phyloP scores from a whole-genome alignment of 176 grass and related monocot species.

The Phoenix roebelenii region DNA sequence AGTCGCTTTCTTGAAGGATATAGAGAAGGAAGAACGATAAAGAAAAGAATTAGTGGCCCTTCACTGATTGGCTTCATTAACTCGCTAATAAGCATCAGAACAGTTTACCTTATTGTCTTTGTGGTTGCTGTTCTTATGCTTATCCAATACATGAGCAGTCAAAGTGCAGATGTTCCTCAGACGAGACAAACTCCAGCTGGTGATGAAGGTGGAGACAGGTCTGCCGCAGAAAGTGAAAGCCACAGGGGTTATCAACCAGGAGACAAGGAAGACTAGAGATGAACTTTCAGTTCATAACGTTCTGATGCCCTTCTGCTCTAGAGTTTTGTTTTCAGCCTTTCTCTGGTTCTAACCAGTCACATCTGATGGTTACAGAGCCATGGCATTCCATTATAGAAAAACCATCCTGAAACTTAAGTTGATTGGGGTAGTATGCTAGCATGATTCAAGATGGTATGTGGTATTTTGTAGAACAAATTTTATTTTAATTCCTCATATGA shows the following conservation, averaged over 20 bases:
- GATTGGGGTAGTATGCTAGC: no score
- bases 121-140: slow-evolving; percentile 56
- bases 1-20: slow-evolving; percentile 88
- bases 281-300: no score
- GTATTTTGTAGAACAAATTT: no score
- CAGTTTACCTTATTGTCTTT: slow-evolving; percentile 65
- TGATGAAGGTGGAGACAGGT: neutral
- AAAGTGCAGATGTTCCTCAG: slow-evolving; percentile 39
- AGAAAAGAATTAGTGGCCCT: slow-evolving; percentile 72
- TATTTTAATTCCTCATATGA: no score
- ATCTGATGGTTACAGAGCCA: no score
- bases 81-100: slow-evolving; percentile 62
- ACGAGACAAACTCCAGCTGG: neutral
- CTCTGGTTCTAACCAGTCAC: no score
- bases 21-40: slow-evolving; percentile 74
- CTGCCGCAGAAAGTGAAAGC: neutral
- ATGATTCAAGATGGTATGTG: no score
- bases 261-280: slow-evolving; percentile 28
- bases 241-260: slow-evolving; percentile 16
- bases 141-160: slow-evolving; percentile 53
- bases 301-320: no score
- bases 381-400: no score
- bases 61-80: slow-evolving; percentile 77
- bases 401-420: no score
- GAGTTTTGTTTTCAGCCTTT: no score